Base-by-base conservation (phyloP, 208 protist genomes). In the Acanthamoeba culbertsoni region DNA sequence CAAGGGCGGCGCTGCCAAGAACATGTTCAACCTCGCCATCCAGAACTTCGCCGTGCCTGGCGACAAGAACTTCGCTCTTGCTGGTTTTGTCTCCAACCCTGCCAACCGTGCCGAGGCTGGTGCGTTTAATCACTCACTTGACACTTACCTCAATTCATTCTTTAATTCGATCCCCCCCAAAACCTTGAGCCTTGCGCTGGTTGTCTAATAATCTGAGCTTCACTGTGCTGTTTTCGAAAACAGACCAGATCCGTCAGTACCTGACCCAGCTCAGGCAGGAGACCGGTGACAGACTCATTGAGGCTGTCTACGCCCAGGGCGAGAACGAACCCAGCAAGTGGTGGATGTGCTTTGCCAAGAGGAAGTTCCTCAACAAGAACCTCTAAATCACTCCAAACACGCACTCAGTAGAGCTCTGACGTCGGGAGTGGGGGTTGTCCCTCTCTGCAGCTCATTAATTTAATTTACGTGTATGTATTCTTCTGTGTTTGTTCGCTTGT, bases 251-350 rank as follows among this genome's bases (percentile, higher is more conserved):
- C 89, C 93, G 96, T 45, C 84, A 95, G 73, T 98, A 98, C 89
- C 73, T 98, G 6, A 97, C 93, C 33, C 97, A 98, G 90, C 68
- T 98, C 1, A 84, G 97, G n/a, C 93, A 98, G 62, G 98, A 98
- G 94, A 33, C 93, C 3, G 95, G 96, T 62, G 4, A 95, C 26
- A 92, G 98, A 31, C 88, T 98, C 7, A 14, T 95, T 14, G 79
- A 95, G 40, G 91, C 53, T 18, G 89, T 97, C 1, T 98, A 97
- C 77, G 73, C 63, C 33, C 91, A 93, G 6, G 91, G 91, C 48
- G 45, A 94, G 28, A 40, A 73, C 23, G 48, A 35, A 51, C 96
- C 97, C 55, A 95, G 94, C 84, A 98, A 98, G 86, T 98, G 96
- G 95, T 98, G 97, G 97, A 94, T 97, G 55, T 96, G 89, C 51